Evolutionary conservation across 441 rosid genomes (phyloP).

Genomic region (Gossypium gossypioides): DNA sequence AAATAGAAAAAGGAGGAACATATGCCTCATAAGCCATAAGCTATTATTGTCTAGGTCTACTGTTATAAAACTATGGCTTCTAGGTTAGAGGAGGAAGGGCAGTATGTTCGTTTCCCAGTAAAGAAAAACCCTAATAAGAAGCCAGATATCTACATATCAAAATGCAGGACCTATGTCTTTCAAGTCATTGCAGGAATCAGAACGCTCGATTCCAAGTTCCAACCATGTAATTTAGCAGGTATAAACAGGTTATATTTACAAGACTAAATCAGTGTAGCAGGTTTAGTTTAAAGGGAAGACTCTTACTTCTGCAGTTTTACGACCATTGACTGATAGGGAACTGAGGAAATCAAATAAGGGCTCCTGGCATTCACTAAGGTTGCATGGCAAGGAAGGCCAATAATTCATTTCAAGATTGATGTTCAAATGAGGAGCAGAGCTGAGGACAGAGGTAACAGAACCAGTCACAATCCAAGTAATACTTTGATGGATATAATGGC

Average conservation of each 20-base stretch:
- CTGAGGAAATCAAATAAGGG: conserved; percentile 69
- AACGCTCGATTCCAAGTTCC: background rate
- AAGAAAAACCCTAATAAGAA: background rate
- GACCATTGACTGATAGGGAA: conserved; percentile 65
- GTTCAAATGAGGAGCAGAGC: conserved; percentile 80
- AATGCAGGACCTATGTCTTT: conserved; percentile 6
- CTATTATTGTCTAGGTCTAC: background rate
- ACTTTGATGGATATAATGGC: background rate
- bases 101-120: background rate
- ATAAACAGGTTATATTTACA: background rate
- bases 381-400: conserved; percentile 81
- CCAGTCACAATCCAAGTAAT: background rate
- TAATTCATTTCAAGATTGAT: conserved; percentile 96
- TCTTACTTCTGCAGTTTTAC: conserved; percentile 65
- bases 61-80: background rate
- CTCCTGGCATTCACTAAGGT: conserved; percentile 72
- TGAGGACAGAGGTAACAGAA: conserved; percentile 18
- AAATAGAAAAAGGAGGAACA: background rate
- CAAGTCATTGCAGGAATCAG: background rate
- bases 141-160: background rate
- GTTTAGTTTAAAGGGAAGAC: background rate
- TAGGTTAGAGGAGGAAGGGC: background rate
- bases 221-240: background rate
- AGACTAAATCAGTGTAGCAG: background rate
- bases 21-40: background rate